Base-by-base conservation (phyloP, 352 stramenopile genomes). In the Elongisporangium undulatum region DNA sequence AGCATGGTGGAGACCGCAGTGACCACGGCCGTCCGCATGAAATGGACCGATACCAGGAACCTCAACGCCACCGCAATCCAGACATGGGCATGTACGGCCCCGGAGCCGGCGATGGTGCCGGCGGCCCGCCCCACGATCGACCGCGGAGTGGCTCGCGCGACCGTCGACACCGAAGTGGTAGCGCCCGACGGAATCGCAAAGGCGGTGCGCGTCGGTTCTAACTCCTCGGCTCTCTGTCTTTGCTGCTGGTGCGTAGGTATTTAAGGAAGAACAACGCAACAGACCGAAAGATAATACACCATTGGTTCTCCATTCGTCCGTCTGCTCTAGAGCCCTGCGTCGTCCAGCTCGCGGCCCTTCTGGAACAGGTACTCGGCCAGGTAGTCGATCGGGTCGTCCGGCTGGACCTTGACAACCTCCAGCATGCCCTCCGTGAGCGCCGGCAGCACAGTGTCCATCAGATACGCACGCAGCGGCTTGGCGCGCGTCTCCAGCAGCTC, bases 291-390 rank as follows among this genome's bases (percentile, higher is more conserved):
- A 45, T 45, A 55, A 55, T 55, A 55, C 22, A 55, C 49, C 21
- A 52, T 52, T 52, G n/a, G 49, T 24, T 52, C 21, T 52, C 49
- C 49, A 52, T 52, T 53, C 53, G 12, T 22, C 34, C 13, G 3
- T 61, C 23, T 38, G 24, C 53, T 29, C 3, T 34, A 23, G 13
- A 51, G 7, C 22, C 52, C 26, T 67, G n/a, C 61, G 13, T 59
- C 65, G 20, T 88, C 80, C 53, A 89, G 63, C 53, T 89, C 77
- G 16, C 77, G 74, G 17, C 78, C 83, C 59, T 92, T 94, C 41
- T 79, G 73, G 69, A 95, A 94, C 24, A 96, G 76, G 54, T 90
- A 95, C 59, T 95, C 84, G 20, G 89, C 87, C 22, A 96, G 70
- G 55, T 91, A 95, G 68, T 95, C 87, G 58, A 96, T 90, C 39